Evolutionary conservation across 208 protist genomes (phyloP).

Genomic region (Leishmania martiniquensis): DNA sequence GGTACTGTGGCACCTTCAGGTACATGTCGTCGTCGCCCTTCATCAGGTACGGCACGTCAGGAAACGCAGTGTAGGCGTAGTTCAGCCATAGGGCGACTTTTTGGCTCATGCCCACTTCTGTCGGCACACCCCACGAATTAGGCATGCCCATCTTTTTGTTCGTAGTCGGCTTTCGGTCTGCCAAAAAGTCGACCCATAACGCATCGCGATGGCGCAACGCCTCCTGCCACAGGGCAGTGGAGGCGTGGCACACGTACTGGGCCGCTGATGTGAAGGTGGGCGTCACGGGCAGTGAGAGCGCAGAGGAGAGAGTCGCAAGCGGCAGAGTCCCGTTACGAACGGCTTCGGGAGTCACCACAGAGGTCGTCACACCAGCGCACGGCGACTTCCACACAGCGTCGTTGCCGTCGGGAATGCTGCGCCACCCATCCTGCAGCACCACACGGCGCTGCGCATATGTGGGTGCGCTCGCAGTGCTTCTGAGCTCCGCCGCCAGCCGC

Average conservation of each 20-base stretch:
- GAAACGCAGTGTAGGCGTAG: conserved; percentile 10
- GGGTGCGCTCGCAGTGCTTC: neutral
- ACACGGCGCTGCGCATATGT: neutral
- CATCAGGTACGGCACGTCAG: conserved; percentile 35
- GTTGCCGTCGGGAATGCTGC: neutral
- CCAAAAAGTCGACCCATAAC: conserved; percentile 27
- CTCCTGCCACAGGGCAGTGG: no score
- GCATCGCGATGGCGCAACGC: conserved; percentile 1
- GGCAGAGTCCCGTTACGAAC: neutral
- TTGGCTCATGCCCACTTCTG: conserved; percentile 38
- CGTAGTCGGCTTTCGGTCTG: conserved; percentile 27
- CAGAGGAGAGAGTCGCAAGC: neutral
- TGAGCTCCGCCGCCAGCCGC: neutral
- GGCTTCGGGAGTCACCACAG: neutral
- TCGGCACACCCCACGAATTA: conserved; percentile 30
- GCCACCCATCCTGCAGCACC: neutral
- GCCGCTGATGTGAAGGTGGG: neutral
- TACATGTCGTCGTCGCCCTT: conserved; percentile 60
- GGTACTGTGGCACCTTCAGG: conserved; percentile 50
- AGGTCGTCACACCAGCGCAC: neutral
- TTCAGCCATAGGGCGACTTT: conserved; percentile 40
- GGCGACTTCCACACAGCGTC: neutral
- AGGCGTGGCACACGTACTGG: no score
- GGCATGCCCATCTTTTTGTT: conserved; percentile 24
- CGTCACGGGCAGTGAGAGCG: neutral